These are phyloP conservation scores for Penicillium corylophilum DNA, from an alignment of 2,329 filamentous ascomycete species.

Conservation along the genomic window DNA sequence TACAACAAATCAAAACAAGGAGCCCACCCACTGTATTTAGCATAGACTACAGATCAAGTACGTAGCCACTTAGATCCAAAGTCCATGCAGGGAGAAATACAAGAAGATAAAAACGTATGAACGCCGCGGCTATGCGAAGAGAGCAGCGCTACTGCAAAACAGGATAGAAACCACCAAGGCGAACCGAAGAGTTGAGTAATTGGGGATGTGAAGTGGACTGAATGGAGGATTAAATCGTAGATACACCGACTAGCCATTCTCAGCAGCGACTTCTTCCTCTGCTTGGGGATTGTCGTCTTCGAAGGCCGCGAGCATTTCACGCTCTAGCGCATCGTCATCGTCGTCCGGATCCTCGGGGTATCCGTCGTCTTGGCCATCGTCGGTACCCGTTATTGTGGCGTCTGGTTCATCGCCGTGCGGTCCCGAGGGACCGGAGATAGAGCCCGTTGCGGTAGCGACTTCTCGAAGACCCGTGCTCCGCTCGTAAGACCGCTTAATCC, in stretches of 20 bases:
- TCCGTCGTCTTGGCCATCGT: constrained; percentile 29
- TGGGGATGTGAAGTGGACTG: neutral
- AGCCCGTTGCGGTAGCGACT: constrained; percentile 30
- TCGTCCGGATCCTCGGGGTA: constrained; percentile 34
- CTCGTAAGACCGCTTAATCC: constrained; percentile 44
- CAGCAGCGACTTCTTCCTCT: constrained; percentile 35
- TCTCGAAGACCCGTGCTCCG: constrained; percentile 40
- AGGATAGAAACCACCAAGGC: constrained; percentile 1
- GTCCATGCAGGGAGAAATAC: neutral
- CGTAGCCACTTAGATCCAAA: constrained; percentile 1
- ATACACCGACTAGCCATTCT: constrained; percentile 29
- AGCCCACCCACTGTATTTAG: constrained; percentile 2
- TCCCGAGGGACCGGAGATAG: constrained; percentile 8
- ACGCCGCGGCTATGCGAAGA: constrained; percentile 34
- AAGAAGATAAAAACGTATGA: constrained; percentile 12
- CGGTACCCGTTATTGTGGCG: constrained; percentile 28
- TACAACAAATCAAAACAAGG: constrained; percentile 1
- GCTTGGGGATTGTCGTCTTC: constrained; percentile 43
- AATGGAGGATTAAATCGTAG: neutral
- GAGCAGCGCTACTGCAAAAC: constrained; percentile 26
- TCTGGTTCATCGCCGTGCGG: constrained; percentile 25
- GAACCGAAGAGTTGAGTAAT: constrained; percentile 1
- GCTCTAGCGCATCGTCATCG: constrained; percentile 49
- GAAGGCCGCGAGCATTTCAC: constrained; percentile 61
- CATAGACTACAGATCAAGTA: neutral